Evolutionary conservation across 108 stramenopile genomes (phyloP).

Genomic region (Nannochloropsis granulata): DNA sequence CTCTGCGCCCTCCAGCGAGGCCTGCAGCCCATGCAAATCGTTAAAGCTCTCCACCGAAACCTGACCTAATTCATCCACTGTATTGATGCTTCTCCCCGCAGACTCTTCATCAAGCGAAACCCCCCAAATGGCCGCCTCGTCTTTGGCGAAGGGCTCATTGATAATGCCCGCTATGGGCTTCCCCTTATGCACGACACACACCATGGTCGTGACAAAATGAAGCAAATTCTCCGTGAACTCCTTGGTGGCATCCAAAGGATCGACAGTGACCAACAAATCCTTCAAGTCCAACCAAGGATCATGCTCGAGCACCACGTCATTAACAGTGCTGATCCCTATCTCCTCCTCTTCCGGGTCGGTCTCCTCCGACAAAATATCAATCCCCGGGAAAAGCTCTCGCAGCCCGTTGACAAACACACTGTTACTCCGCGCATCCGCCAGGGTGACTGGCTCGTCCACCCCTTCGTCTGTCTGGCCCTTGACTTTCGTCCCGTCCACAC

Average conservation of each 20-base stretch:
- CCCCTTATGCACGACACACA: slow-evolving; percentile 21
- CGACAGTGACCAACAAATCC: slow-evolving; percentile 9
- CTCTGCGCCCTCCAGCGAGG: neutral
- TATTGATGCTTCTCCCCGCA: neutral
- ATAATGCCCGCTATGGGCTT: slow-evolving; percentile 27
- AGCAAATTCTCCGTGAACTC: slow-evolving; percentile 29
- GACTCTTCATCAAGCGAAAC: neutral
- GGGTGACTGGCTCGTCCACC: slow-evolving; percentile 24
- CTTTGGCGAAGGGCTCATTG: slow-evolving; percentile 6
- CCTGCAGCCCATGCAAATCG: neutral
- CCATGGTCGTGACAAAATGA: slow-evolving; percentile 29
- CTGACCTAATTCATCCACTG: no score
- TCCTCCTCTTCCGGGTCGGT: slow-evolving; percentile 15
- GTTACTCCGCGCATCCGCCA: slow-evolving; percentile 19
- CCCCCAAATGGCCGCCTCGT: neutral
- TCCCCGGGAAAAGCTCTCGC: slow-evolving; percentile 7
- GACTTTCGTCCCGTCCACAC: slow-evolving; percentile 8
- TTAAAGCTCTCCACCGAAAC: no score
- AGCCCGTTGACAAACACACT: slow-evolving; percentile 2
- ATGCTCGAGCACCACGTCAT: neutral
- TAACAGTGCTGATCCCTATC: neutral
- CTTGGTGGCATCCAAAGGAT: slow-evolving; percentile 29
- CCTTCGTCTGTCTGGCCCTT: slow-evolving; percentile 29
- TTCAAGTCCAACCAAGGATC: slow-evolving; percentile 5
- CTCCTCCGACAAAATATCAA: slow-evolving; percentile 22